Base-by-base conservation (phyloP, 2,329 filamentous ascomycete species). In the Trichoderma citrinoviride region DNA sequence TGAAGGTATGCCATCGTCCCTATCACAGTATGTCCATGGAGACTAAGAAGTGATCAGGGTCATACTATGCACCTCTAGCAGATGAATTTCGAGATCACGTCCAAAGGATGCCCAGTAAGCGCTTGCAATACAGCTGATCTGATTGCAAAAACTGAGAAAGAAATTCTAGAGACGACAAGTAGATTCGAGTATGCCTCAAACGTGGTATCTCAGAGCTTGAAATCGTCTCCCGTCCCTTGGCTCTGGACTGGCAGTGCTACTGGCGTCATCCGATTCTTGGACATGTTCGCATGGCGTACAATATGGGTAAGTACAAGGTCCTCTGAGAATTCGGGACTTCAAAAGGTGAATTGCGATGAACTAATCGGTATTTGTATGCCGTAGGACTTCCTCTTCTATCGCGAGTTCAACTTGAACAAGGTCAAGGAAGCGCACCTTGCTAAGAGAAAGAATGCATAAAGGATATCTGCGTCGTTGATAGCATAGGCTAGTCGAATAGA, bases 171-270 rank as follows among this genome's bases (percentile, higher is more conserved):
- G 5, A 53, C 58, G 17, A 61, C 58, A 12, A 61, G 58, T n/a
- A 25, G 58, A 19, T 61, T 61, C 14, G 47, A 52, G 23, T 64
- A 64, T 15, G 50, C 50, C 17, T 43, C 55, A n/a, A 43, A 67
- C 7, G 70, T 71, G 25, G 70, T 70, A 7, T 43, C 57, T 19
- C 63, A 68, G 17, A 63, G 68, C n/a, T 55, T 69, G 19, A 69
- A 56, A 29, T 61, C 77, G 70, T 21, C 74, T 73, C 61, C 61
- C 17, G 53, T 19, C 5, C 41, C 61, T 4, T 64, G 61, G 61
- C 37, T 57, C 7, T 64, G 61, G 61, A 57, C 52, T 14, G 61
- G 61, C 21, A 56, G 52, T 25, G 53, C 52, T 8, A 50, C 53
- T 41, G 43, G 43, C 0, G 50, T 56, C 12, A 43, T 64, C 21